phyloP scores from a whole-genome alignment of 2,329 filamentous ascomycete genomes.

The Blastomyces percursus region DNA sequence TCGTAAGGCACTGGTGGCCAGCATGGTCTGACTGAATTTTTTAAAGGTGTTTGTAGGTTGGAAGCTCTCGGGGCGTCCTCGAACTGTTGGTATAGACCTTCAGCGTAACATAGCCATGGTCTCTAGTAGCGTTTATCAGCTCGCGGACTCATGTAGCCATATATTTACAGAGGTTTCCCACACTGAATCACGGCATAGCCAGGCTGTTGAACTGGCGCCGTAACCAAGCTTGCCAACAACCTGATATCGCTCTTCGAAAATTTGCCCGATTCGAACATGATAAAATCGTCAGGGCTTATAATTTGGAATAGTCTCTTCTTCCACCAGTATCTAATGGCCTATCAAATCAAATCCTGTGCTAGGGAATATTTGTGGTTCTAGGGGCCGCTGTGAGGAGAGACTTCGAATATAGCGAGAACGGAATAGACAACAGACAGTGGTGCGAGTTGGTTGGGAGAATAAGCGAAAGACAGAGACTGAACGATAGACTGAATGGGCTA shows the following conservation, averaged over 20 bases:
- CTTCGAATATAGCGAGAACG: neutral
- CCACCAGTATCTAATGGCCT: constrained; percentile 6
- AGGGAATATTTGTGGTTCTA: constrained; percentile 2
- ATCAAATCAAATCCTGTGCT: constrained; percentile 6
- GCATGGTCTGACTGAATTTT: constrained; percentile 11
- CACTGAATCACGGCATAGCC: constrained; percentile 15
- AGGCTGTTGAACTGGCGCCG: constrained; percentile 17
- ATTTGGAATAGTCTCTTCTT: constrained; percentile 12
- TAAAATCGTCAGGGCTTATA: constrained; percentile 11
- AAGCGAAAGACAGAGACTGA: neutral
- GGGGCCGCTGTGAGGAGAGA: neutral
- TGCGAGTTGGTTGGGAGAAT: neutral
- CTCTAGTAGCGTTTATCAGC: neutral
- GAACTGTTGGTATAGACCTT: constrained; percentile 5
- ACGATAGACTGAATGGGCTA: no score
- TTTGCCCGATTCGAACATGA: constrained; percentile 9
- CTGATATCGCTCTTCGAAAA: constrained; percentile 13
- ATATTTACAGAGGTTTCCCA: constrained; percentile 17
- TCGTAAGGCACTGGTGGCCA: constrained; percentile 15
- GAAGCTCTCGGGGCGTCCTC: constrained; percentile 10
- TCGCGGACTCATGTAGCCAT: neutral
- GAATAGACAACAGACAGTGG: neutral
- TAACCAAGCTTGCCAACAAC: constrained; percentile 19
- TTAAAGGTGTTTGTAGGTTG: constrained; percentile 16
- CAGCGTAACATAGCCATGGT: neutral